phyloP scores from a whole-genome alignment of 306 rosid species.

The Begonia fuchsioides region DNA sequence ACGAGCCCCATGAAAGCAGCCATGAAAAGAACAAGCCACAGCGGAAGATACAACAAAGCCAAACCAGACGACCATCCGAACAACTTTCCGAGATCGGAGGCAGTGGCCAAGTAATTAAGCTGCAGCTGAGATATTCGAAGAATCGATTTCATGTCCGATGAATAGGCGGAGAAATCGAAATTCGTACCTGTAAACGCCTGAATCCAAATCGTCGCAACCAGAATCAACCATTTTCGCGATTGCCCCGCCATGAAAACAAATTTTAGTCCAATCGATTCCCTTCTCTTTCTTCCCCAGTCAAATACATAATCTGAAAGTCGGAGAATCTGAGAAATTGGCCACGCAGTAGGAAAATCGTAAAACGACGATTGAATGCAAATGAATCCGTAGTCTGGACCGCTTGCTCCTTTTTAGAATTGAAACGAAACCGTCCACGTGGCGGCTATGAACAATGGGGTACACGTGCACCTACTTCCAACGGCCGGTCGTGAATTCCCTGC shows the following conservation, averaged over 20 bases:
- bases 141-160: conserved; percentile 52
- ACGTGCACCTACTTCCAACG: no score
- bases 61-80: conserved; percentile 89
- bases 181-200: conserved; percentile 90
- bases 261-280: no score
- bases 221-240: conserved; percentile 75
- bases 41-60: conserved; percentile 48
- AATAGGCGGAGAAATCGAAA: conserved; percentile 81
- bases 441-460: no score
- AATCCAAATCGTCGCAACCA: conserved; percentile 79
- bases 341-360: no score
- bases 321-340: no score
- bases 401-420: no score
- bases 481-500: no score
- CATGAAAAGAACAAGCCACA: conserved; percentile 47
- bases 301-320: no score
- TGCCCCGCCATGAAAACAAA: conserved; percentile 44
- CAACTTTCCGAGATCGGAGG: conserved; percentile 69
- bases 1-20: conserved; percentile 64
- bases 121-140: conserved; percentile 64
- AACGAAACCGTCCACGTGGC: no score
- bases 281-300: no score
- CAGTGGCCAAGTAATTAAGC: conserved; percentile 64
- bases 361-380: no score
- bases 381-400: no score